phyloP scores from a whole-genome alignment of 2,329 filamentous ascomycete species.

The Trichoderma gracile region DNA sequence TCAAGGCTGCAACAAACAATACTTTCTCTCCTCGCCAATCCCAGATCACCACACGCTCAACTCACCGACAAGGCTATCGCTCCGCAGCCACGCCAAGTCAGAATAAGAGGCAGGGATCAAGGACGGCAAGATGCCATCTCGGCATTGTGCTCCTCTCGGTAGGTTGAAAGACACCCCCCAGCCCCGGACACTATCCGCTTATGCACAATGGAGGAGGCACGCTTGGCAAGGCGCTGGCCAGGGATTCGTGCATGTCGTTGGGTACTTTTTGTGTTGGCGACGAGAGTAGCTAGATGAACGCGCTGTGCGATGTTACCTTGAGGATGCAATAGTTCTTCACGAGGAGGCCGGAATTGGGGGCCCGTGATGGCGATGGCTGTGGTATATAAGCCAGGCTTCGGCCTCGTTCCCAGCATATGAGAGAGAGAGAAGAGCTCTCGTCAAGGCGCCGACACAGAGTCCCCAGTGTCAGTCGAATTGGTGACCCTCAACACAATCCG shows the following conservation, averaged over 20 bases:
- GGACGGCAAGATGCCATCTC: neutral
- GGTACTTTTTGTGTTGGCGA: neutral
- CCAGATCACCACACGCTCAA: too few relatives aligned
- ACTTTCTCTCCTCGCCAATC: too few relatives aligned
- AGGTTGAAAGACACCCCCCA: neutral
- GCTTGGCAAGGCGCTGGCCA: neutral
- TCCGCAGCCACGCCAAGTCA: too few relatives aligned
- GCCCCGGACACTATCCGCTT: neutral
- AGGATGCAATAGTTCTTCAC: conserved; percentile 11
- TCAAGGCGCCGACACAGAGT: neutral
- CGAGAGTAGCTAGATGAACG: conserved; percentile 11
- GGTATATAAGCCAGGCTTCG: conserved; percentile 10
- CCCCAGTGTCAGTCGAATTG: neutral
- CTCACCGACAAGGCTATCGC: too few relatives aligned
- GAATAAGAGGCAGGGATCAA: too few relatives aligned
- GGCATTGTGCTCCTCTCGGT: conserved; percentile 3
- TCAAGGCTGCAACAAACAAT: too few relatives aligned
- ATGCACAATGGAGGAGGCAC: too few relatives aligned
- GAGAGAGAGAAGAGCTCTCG: neutral
- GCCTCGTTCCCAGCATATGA: neutral
- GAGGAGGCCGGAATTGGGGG: neutral
- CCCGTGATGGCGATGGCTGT: neutral
- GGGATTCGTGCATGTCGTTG: too few relatives aligned
- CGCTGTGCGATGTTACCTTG: conserved; percentile 17
- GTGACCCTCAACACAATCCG: neutral